Evolutionary conservation across 192 early-diverging fungal genomes (phyloP), one percentile per base, ranked within the genome.

Genomic region (Lobosporangium transversale): DNA sequence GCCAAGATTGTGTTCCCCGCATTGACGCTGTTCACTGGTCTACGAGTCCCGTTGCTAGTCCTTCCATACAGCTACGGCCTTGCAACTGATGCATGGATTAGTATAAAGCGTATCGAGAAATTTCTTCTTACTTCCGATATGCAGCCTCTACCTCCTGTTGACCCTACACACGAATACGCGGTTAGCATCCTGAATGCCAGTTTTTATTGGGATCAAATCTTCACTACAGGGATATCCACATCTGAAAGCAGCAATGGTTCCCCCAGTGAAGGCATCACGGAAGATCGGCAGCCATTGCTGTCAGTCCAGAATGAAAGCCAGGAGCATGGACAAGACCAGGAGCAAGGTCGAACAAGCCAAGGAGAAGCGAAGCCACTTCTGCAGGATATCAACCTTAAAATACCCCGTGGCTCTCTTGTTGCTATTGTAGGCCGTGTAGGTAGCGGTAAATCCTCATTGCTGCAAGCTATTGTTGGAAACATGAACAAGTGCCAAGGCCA

Each of bases 361-460:
- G 36, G 20, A 0, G 42, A 68, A 0, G 29, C 51, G 15, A 82
- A 62, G 65, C 58, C 40, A 58, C 88, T 70, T 47, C 70, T 66
- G 61, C 71, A 36, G 91, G 47, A 78, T 40, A 78, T 81, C 37
- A 60, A 69, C 47, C 43, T 82, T 1, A 43, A 59, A 20, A 44
- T 82, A 17, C 50, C 42, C 0, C 66, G 68, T 18, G 67, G 76
- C 15, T 53, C 85, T 21, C 84, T 98, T 18, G 89, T 93, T 0
- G 94, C 91, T 0, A 74, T 98, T 23, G 90, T 94, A 14, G 96
- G 96, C 15, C 80, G 87, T 2, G 94, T 94, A 9, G 96, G 93
- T 3, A 81, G 86, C 2, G 94, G 94, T 33, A 98, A 98, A 64
- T 92, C 91, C 0, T 90, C 93, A 3, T 79, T 98, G n/a, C 79